These are phyloP conservation scores for Plasmodium inui DNA, from an alignment of 169 alveolate species.

Conservation along the genomic window DNA sequence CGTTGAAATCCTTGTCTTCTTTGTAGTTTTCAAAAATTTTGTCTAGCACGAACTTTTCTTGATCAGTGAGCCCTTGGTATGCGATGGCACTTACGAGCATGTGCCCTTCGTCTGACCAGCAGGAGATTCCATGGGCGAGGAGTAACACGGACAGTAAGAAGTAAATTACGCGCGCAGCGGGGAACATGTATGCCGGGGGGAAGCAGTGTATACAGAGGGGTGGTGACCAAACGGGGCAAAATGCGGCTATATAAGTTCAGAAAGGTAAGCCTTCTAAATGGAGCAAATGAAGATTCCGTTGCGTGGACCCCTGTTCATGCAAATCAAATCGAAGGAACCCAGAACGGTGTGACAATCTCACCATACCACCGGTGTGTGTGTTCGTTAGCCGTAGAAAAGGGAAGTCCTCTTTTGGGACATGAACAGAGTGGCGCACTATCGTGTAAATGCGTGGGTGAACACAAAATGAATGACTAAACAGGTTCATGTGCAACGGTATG, in stretches of 20 bases:
- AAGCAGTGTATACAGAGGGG: neutral
- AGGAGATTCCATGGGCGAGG: neutral
- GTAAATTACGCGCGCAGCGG: neutral
- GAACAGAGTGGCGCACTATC: neutral
- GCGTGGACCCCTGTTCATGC: neutral
- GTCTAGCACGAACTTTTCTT: constrained; percentile 6
- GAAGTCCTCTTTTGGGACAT: neutral
- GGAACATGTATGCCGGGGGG: neutral
- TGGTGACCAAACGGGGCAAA: neutral
- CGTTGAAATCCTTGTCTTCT: constrained; percentile 74
- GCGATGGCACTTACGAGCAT: constrained; percentile 64
- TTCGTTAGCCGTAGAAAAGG: neutral
- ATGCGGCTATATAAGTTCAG: neutral
- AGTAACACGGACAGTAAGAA: neutral
- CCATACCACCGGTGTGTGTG: neutral
- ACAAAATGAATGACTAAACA: neutral
- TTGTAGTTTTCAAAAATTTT: constrained; percentile 45
- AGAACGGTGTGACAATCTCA: neutral
- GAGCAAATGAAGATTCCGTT: neutral
- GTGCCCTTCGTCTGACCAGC: constrained; percentile 76
- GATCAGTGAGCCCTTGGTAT: constrained; percentile 13
- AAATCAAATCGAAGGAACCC: neutral
- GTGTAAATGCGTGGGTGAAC: neutral
- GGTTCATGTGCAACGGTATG: neutral
- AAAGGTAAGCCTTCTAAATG: neutral